phyloP scores from a whole-genome alignment of 1,284 basidiomycete genomes.

The Tausonia pullulans region DNA sequence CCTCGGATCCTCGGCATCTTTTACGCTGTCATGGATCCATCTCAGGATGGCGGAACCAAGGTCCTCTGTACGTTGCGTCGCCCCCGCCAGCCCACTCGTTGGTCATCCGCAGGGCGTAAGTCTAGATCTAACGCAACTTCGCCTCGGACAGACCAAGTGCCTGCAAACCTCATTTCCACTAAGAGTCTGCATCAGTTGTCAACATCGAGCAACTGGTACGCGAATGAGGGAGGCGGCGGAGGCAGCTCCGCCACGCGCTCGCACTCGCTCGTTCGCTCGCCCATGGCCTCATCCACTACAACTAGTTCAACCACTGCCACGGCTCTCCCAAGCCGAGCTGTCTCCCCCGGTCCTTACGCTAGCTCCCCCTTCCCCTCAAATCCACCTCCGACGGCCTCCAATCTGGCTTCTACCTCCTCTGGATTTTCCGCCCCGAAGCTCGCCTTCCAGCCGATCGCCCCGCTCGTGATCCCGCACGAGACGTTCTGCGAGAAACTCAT shows the following conservation, averaged over 20 bases:
- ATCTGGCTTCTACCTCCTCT: neutral
- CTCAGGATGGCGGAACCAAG: slow-evolving; percentile 9
- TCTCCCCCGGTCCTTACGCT: neutral
- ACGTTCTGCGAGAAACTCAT: slow-evolving; percentile 81
- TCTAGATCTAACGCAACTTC: slow-evolving; percentile 29
- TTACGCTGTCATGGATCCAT: slow-evolving; percentile 35
- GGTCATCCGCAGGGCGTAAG: neutral
- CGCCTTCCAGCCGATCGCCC: slow-evolving; percentile 80
- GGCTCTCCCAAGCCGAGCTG: neutral
- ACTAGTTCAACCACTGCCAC: neutral
- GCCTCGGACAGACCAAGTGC: slow-evolving; percentile 29
- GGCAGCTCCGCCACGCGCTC: slow-evolving; percentile 19
- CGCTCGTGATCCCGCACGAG: slow-evolving; percentile 84
- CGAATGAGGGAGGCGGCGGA: no score
- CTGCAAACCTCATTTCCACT: slow-evolving; percentile 33
- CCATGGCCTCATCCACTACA: neutral
- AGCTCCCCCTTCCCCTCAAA: neutral
- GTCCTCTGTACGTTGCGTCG: slow-evolving; percentile 7
- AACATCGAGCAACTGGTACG: no score
- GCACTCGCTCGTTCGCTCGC: slow-evolving; percentile 18
- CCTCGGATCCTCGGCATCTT: slow-evolving; percentile 36
- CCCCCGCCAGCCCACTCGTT: neutral
- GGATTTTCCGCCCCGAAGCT: slow-evolving; percentile 37
- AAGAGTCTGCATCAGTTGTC: neutral
- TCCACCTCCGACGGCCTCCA: neutral